Base-by-base conservation (phyloP, 805 yeast genomes). In the Nematodospora valgi region DNA sequence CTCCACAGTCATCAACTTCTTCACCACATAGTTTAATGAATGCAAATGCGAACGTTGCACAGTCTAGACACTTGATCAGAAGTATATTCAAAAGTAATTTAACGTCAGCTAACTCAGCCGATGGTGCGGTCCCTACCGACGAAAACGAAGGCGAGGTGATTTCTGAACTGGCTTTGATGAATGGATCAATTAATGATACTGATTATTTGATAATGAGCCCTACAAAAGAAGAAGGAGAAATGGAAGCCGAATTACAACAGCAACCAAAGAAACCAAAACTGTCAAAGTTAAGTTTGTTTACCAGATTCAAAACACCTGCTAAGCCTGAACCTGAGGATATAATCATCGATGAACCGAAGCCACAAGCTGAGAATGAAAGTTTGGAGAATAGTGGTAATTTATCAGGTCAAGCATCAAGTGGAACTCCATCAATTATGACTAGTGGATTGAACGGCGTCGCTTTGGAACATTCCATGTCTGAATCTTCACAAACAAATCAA, bases 241-340 rank as follows among this genome's bases (percentile, higher is more conserved):
- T 26, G 12, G 58, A 54, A 11, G n/a, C n/a, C n/a, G 25, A 20
- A 4, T 17, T 42, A 9, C 51, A 50, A 9, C 22, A 38, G 30
- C 20, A 13, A 21, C 28, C 48, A 4, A 62, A 65, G 40, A 61
- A 59, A 37, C 46, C 52, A 1, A 62, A 56, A 34, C 51, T 60
- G 26, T 41, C 64, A 1, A 61, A 59, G 40, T 45, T 68, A 34
- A 52, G 63, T 39, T 46, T 67, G 21, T 66, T 67, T 47, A 64
- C 56, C 2, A 52, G 73, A 32, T 66, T 67, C 43, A 67, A 66
- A 43, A 37, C 51, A 2, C 25, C 31, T 2, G 15, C 12, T 5
- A 24, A 31, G 24, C 41, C 9, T 35, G 44, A 24, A 39, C 28
- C 10, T 18, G 40, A 41, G 18, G 34, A 30, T 16, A 39, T 43